Evolutionary conservation across 768 basidiomycete species (phyloP).

Genomic region (Mycena vitilis): DNA sequence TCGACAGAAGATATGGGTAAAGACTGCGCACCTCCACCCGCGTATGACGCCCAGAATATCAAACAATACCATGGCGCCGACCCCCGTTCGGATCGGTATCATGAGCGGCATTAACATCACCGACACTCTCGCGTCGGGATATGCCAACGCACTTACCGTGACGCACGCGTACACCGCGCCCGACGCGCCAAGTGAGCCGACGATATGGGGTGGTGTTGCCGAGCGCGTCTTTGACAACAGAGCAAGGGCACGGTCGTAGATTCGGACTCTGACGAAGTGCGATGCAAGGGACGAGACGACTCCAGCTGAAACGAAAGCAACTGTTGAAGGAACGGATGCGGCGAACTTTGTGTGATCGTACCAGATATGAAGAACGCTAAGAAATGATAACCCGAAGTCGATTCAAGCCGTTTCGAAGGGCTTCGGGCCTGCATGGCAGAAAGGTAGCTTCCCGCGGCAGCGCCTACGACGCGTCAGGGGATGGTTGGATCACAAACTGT

Average conservation of each 20-base stretch:
- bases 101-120: conserved; percentile 66
- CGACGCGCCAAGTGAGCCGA: conserved; percentile 69
- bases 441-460: conserved; percentile 40
- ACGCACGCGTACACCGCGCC: conserved; percentile 73
- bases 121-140: conserved; percentile 63
- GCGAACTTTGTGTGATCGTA: conserved; percentile 29
- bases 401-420: conserved; percentile 51
- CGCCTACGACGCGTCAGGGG: conserved; percentile 9
- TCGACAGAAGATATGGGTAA: not conserved
- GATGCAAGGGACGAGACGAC: conserved; percentile 67
- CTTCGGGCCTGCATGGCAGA: conserved; percentile 40
- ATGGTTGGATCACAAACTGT: not conserved
- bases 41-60: conserved; percentile 67
- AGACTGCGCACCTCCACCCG: conserved; percentile 68
- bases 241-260: conserved; percentile 27
- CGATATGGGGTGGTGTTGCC: conserved; percentile 36
- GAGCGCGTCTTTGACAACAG: conserved; percentile 28
- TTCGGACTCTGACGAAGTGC: conserved; percentile 59
- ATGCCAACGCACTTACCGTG: conserved; percentile 65
- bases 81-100: conserved; percentile 69
- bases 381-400: conserved; percentile 66
- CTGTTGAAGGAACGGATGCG: conserved; percentile 6
- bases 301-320: conserved; percentile 55
- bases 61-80: conserved; percentile 60
- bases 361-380: conserved; percentile 69